Percentiles rank a stretch among this genome's conserved stretches.
These are phyloP conservation scores for Aquilaria malaccensis DNA, from an alignment of 345 rosid genomes.

Conservation along the genomic window DNA sequence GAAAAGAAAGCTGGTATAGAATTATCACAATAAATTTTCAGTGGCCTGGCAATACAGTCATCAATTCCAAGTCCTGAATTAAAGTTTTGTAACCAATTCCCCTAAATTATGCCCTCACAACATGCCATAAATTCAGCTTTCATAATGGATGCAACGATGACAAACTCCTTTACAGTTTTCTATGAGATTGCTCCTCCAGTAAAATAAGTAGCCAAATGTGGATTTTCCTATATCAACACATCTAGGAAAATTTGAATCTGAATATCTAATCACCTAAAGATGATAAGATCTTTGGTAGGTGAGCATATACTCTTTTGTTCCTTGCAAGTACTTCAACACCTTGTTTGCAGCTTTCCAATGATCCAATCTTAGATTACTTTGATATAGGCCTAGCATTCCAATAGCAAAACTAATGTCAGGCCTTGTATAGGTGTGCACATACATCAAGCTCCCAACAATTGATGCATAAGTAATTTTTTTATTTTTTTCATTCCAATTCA, in stretches of 20 bases:
- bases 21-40: slow-evolving; percentile 10
- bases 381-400: neutral
- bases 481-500: neutral
- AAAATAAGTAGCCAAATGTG: slow-evolving; percentile 9
- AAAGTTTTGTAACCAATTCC: slow-evolving; percentile 4
- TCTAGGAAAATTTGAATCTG: neutral
- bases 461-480: neutral
- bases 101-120: slow-evolving; percentile 2
- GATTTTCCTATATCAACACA: neutral
- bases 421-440: neutral
- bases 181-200: slow-evolving; percentile 4
- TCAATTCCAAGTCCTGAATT: slow-evolving; percentile 7
- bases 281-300: slow-evolving; percentile 7
- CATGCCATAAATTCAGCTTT: slow-evolving; percentile 7
- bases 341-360: slow-evolving; percentile 8
- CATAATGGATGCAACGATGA: slow-evolving; percentile 12
- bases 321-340: neutral
- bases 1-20: neutral
- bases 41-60: slow-evolving; percentile 5
- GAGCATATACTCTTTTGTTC: neutral
- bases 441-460: neutral
- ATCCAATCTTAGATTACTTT: neutral
- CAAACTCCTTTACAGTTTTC: slow-evolving; percentile 3
- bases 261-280: slow-evolving; percentile 10
- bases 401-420: slow-evolving; percentile 2